Base-by-base conservation (phyloP, 2,329 filamentous ascomycete species). In the Pestalotiopsis sp. region DNA sequence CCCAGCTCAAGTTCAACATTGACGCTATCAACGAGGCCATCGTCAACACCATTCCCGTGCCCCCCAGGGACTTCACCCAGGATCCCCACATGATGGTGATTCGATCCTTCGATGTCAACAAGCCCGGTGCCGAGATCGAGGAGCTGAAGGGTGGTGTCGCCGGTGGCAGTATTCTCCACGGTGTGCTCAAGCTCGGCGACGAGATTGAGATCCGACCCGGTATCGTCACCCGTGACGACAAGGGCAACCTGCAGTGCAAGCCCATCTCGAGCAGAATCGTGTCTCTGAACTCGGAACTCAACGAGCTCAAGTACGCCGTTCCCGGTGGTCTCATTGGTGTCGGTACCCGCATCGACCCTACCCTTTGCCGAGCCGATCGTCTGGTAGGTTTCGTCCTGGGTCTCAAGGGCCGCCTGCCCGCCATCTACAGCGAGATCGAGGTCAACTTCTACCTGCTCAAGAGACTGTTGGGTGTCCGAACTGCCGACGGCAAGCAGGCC, bases 1-100 rank as follows among this genome's bases (percentile, higher is more conserved):
- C 96, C 63, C 96, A 99, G 87, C 88, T 99, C 78, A 98, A 98
- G 87, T 97, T 98, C 90, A 99, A 99, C 87, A 97, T 99, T 79
- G 96, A 99, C 81, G 95, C 95, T 74, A 93, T 98, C 83, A 97
- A 97, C 84, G 95, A 99, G 83, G 91, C 94, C 77, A 93, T 99
- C 73, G 93, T 98, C 81, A 94, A 93, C 79, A 97, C 93, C 77
- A 98, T 99, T 76, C 96, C 96, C 31, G 92, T 98, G 11, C 96
- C 96, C 17, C 84, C 92, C 70, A 90, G 96, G 82, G 95, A 98
- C 82, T 98, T 99, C 85, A 90, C 90, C 74, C 90, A 92, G 76
- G 93, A 95, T 73, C 96, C 96, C 58, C 95, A 97, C 84, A 98
- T 99, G 94, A 99, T 99, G 78, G 92, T 99, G 79, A 99, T 99